Evolutionary conservation across 345 rosid species (phyloP).

Genomic region (Pseudoturritis turrita): DNA sequence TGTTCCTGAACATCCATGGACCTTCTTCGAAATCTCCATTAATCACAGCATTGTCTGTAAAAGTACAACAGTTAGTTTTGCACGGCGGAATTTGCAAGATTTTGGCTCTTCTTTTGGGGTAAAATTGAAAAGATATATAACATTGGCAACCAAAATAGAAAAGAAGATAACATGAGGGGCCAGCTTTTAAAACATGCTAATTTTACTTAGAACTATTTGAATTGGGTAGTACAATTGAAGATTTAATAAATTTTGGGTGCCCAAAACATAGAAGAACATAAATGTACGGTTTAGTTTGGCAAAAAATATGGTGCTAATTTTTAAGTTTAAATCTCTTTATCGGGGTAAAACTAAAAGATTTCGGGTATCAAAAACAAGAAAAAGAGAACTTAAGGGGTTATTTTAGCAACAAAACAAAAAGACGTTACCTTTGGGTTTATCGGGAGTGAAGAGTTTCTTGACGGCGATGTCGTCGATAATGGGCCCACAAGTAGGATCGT

Average conservation of each 20-base stretch:
- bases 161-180: neutral
- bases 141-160: neutral
- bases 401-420: neutral
- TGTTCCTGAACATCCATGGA: slow-evolving; percentile 85
- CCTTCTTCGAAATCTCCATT: slow-evolving; percentile 93
- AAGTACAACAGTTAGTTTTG: neutral
- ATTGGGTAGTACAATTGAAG: neutral
- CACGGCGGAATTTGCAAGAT: neutral
- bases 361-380: neutral
- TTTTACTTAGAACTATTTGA: neutral
- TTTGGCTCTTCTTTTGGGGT: neutral
- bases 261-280: too few species aligned
- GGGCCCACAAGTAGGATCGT: slow-evolving; percentile 97
- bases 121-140: neutral
- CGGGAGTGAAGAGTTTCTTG: slow-evolving; percentile 76
- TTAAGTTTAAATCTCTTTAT: too few species aligned
- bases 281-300: too few species aligned
- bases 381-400: neutral
- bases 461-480: slow-evolving; percentile 78
- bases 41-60: slow-evolving; percentile 72
- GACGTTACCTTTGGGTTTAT: slow-evolving; percentile 57
- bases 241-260: neutral
- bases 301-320: too few species aligned
- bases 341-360: too few species aligned
- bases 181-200: neutral